Conservation (phyloP, 1,284 basidiomycete species). For the Ceratorhiza oryzae-sativae region DNA sequence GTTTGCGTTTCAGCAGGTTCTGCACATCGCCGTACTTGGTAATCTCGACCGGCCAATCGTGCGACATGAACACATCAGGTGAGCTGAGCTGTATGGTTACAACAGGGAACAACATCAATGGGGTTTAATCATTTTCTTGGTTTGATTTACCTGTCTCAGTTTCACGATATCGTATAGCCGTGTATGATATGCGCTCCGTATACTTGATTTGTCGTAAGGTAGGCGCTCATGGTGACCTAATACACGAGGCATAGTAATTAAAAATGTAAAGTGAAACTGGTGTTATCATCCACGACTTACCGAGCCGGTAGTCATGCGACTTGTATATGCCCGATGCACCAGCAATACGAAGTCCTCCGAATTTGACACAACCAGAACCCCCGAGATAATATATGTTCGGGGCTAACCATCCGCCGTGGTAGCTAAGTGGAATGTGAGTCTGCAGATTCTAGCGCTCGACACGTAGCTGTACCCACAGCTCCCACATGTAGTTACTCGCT, state of each 20-base stretch:
- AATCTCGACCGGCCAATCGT: slow-evolving; percentile 95
- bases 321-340: slow-evolving; percentile 97
- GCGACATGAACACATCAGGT: slow-evolving; percentile 84
- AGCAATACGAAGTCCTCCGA: slow-evolving; percentile 86
- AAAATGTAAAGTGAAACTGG: slow-evolving; percentile 22
- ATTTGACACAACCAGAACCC: slow-evolving; percentile 85
- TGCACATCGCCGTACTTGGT: slow-evolving; percentile 79
- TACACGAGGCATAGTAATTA: slow-evolving; percentile 64
- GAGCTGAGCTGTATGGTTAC: slow-evolving; percentile 65
- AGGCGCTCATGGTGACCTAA: slow-evolving; percentile 60
- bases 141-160: slow-evolving; percentile 69
- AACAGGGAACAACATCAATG: background rate
- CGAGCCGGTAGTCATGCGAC: slow-evolving; percentile 74
- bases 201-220: slow-evolving; percentile 65
- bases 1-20: slow-evolving; percentile 76
- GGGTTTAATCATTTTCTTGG: background rate
- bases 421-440: slow-evolving; percentile 57
- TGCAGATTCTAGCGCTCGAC: slow-evolving; percentile 2
- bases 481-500: slow-evolving; percentile 96
- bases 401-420: slow-evolving; percentile 95
- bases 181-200: slow-evolving; percentile 91
- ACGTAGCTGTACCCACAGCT: slow-evolving; percentile 70
- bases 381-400: slow-evolving; percentile 98
- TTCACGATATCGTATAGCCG: slow-evolving; percentile 85
- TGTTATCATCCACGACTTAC: slow-evolving; percentile 56